Evolutionary conservation across 257 asterid genomes (phyloP).

Genomic region (Ehretia macrophylla): DNA sequence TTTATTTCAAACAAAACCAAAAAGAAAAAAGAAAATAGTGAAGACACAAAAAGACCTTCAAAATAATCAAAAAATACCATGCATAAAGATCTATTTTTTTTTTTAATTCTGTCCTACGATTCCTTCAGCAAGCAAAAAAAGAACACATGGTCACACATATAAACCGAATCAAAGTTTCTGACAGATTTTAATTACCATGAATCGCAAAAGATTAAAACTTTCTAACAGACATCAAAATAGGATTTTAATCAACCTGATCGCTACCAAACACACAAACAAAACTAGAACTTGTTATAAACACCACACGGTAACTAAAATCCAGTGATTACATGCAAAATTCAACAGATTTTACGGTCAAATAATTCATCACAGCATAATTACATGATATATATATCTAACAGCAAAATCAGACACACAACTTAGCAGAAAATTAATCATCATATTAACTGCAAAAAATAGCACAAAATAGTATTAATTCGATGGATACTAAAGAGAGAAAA

Average conservation of each 20-base stretch:
- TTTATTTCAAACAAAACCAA: no score
- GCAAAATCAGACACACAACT: conserved; percentile 8
- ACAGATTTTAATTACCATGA: conserved; percentile 1
- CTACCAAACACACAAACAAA: neutral
- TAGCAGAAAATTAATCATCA: neutral
- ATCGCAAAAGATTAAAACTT: conserved; percentile 6
- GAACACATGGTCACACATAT: neutral
- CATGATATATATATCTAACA: conserved; percentile 9
- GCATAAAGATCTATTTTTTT: neutral
- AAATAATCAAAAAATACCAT: no score
- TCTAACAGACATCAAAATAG: neutral
- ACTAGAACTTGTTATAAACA: neutral
- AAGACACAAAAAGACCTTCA: no score
- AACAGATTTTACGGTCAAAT: conserved; percentile 8
- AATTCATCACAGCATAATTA: conserved; percentile 14
- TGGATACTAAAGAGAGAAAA: conserved; percentile 3
- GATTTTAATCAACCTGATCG: conserved; percentile 26
- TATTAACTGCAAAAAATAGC: neutral
- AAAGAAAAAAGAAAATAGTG: no score
- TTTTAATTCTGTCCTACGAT: neutral
- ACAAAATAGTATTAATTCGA: conserved; percentile 12
- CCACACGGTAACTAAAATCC: conserved; percentile 21
- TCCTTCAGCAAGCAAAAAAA: neutral
- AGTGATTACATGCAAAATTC: conserved; percentile 18
- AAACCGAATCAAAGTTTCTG: neutral